These are phyloP conservation scores for Ustilago bromivora DNA, from an alignment of 1,284 basidiomycete genomes.

Conservation along the genomic window DNA sequence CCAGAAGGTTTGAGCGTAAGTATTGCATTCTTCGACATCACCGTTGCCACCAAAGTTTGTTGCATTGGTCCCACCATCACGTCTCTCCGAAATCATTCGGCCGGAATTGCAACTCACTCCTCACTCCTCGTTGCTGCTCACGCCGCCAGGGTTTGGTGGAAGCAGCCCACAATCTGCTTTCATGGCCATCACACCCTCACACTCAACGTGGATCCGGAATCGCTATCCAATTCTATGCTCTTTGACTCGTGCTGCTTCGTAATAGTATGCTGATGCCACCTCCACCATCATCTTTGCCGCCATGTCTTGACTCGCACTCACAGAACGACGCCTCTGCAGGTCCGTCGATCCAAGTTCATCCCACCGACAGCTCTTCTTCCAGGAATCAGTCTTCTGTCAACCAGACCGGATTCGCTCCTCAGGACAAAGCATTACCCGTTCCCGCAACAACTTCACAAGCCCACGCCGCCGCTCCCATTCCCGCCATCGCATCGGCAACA, in stretches of 20 bases:
- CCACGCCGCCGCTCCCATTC: slow-evolving; percentile 25
- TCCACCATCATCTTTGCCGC: not conserved
- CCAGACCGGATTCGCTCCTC: slow-evolving; percentile 34
- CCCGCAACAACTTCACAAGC: slow-evolving; percentile 46
- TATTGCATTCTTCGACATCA: not conserved
- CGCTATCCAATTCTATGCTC: too few relatives aligned
- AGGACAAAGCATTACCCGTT: slow-evolving; percentile 36
- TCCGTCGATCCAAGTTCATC: slow-evolving; percentile 39
- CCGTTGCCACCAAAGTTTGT: not conserved
- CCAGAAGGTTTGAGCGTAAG: slow-evolving; percentile 36
- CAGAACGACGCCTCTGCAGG: slow-evolving; percentile 37
- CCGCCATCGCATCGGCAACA: slow-evolving; percentile 4
- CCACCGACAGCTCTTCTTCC: slow-evolving; percentile 32
- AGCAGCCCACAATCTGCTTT: too few relatives aligned
- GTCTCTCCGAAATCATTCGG: not conserved
- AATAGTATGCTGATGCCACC: slow-evolving; percentile 7
- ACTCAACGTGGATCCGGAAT: not conserved
- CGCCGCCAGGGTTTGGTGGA: too few relatives aligned
- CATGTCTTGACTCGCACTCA: not conserved
- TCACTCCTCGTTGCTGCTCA: too few relatives aligned
- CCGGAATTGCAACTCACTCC: not conserved
- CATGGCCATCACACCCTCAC: not conserved
- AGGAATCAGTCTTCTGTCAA: slow-evolving; percentile 18
- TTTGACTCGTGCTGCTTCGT: not conserved
- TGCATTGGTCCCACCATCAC: too few relatives aligned